Percentiles rank a stretch among this genome's conserved stretches.
Conservation (phyloP, 345 rosid species). For the Citrus reticulata region DNA sequence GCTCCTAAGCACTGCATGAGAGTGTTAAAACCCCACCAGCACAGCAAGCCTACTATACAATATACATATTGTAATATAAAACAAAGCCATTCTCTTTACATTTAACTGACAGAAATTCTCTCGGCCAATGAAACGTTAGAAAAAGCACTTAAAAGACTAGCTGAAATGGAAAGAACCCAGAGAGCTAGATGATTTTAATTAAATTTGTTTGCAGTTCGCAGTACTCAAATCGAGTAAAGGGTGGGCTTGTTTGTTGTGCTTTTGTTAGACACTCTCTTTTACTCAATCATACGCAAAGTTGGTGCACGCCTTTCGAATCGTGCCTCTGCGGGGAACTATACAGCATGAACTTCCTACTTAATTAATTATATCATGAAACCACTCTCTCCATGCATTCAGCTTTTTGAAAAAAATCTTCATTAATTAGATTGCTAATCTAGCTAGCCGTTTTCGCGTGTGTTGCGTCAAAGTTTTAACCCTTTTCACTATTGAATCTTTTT, state of each 20-base stretch:
- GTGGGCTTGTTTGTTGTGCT: conserved; percentile 32
- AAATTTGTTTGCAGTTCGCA: neutral
- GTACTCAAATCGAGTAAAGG: conserved; percentile 13
- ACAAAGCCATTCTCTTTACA: neutral
- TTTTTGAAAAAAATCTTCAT: neutral
- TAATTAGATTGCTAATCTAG: conserved; percentile 1
- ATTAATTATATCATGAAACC: neutral
- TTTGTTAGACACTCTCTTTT: conserved; percentile 33
- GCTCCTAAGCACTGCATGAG: conserved; percentile 1
- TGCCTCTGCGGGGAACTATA: neutral
- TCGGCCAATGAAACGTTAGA: neutral
- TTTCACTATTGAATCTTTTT: conserved; percentile 6
- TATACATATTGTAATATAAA: too few relatives aligned
- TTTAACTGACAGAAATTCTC: neutral
- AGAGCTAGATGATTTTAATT: neutral
- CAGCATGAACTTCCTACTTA: conserved; percentile 2
- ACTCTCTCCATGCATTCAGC: too few relatives aligned
- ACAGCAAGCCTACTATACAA: neutral
- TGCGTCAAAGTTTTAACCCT: neutral
- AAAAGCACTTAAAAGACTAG: neutral
- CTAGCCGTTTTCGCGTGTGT: too few relatives aligned
- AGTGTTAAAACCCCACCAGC: conserved; percentile 11
- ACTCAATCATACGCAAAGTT: conserved; percentile 42
- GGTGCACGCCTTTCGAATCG: conserved; percentile 46
- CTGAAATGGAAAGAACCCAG: neutral